These are phyloP conservation scores for Isabelozyma gotoi DNA, from an alignment of 805 yeast species.

Conservation along the genomic window DNA sequence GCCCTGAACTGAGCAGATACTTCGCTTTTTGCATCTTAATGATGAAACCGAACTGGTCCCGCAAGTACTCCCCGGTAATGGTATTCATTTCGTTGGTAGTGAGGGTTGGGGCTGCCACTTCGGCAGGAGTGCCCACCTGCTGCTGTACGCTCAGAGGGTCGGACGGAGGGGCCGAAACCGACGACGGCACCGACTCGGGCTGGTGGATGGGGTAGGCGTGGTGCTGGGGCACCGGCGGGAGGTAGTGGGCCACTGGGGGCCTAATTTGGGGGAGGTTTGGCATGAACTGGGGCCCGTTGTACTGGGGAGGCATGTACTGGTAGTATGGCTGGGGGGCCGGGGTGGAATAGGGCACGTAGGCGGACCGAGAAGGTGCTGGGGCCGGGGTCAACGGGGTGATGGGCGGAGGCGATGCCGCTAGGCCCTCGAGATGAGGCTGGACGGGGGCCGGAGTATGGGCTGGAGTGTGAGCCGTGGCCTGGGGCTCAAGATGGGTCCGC, in stretches of 20 bases:
- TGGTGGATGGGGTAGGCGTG: not conserved
- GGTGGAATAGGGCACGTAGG: not conserved
- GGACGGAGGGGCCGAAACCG: not conserved
- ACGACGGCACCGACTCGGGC: not conserved
- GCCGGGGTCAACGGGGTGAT: not conserved
- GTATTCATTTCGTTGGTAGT: not conserved
- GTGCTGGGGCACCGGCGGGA: not conserved
- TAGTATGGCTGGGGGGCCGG: not conserved
- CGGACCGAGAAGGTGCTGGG: not conserved
- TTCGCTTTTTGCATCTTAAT: not conserved
- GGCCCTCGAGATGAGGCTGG: no score
- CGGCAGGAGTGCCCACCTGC: not conserved
- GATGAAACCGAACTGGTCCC: constrained; percentile 4
- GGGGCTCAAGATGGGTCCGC: no score
- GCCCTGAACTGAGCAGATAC: not conserved
- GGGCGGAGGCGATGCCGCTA: no score
- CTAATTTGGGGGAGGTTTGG: no score
- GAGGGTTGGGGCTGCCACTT: not conserved
- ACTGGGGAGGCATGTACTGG: not conserved
- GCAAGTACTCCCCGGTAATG: constrained; percentile 2
- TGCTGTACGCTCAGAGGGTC: not conserved
- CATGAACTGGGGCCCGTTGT: not conserved
- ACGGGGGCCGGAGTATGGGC: no score
- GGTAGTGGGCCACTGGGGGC: no score
- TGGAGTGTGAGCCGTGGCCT: no score